A percentile compares a stretch with the other conserved stretches of the same genome.
phyloP scores from a whole-genome alignment of 2,329 filamentous ascomycete genomes.

The Pseudogymnoascus sp. region DNA sequence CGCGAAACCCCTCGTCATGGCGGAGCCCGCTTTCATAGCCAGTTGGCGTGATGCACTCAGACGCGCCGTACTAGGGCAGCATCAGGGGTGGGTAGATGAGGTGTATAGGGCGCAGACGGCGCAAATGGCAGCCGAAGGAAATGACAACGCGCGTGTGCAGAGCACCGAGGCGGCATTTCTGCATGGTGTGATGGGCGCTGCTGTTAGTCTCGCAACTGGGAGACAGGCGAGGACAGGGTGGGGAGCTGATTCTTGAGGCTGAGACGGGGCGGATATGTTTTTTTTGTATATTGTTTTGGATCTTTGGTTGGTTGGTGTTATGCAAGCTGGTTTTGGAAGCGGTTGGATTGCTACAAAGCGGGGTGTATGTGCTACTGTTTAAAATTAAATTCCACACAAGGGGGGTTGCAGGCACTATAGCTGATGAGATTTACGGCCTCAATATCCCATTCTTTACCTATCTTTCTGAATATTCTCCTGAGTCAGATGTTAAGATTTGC shows the following conservation, averaged over 20 bases:
- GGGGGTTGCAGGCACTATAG: background rate
- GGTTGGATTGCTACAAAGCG: background rate
- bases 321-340: background rate
- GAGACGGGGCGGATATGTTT: background rate
- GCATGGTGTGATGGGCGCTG: background rate
- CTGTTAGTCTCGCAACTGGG: background rate
- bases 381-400: background rate
- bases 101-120: slow-evolving; percentile 14
- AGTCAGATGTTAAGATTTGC: background rate
- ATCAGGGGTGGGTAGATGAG: slow-evolving; percentile 13
- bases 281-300: slow-evolving; percentile 1
- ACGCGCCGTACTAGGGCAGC: background rate
- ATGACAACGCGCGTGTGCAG: background rate
- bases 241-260: background rate
- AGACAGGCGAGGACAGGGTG: background rate
- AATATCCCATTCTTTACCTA: background rate
- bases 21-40: background rate
- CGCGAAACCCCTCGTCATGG: slow-evolving; percentile 13
- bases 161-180: background rate
- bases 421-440: background rate
- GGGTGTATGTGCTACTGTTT: background rate
- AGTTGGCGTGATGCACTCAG: slow-evolving; percentile 8
- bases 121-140: background rate
- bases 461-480: background rate
- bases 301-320: background rate